Evolutionary conservation across 441 rosid genomes (phyloP).

Genomic region (Pelargonium exstipulatum): DNA sequence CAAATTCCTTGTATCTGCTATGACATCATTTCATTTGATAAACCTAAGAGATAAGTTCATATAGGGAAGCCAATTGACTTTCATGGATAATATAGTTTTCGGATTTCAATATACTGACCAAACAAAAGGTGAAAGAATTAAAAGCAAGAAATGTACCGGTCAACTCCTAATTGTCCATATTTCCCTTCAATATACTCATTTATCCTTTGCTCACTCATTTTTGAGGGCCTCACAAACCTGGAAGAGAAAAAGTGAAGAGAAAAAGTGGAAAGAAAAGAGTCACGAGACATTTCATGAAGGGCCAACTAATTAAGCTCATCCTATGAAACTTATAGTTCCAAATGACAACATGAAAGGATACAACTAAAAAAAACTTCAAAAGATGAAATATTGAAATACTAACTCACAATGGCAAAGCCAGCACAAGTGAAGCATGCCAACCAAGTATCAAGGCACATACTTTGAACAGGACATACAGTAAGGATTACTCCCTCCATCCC

Average conservation of each 20-base stretch:
- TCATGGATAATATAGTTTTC: neutral
- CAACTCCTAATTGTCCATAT: conserved; percentile 86
- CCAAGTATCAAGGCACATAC: neutral
- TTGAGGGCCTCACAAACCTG: conserved; percentile 84
- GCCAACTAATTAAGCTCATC: neutral
- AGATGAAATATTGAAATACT: too few relatives aligned
- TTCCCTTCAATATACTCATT: conserved; percentile 72
- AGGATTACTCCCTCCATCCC: neutral
- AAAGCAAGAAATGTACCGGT: conserved; percentile 48
- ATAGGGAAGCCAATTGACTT: neutral
- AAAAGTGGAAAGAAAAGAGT: neutral
- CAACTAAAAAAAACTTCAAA: too few relatives aligned
- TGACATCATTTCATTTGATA: too few relatives aligned
- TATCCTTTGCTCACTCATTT: conserved; percentile 65
- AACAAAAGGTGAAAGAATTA: neutral
- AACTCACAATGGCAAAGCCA: neutral
- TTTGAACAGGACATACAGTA: neutral
- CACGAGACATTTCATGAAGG: neutral
- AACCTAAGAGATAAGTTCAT: neutral
- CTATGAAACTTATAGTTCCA: neutral
- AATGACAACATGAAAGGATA: too few relatives aligned
- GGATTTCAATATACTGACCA: neutral
- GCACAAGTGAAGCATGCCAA: neutral
- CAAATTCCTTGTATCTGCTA: too few relatives aligned
- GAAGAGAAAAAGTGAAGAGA: neutral